Percentiles rank a stretch among this genome's conserved stretches.
phyloP scores from a whole-genome alignment of 768 basidiomycete species.

The Cystoderma amianthinum region DNA sequence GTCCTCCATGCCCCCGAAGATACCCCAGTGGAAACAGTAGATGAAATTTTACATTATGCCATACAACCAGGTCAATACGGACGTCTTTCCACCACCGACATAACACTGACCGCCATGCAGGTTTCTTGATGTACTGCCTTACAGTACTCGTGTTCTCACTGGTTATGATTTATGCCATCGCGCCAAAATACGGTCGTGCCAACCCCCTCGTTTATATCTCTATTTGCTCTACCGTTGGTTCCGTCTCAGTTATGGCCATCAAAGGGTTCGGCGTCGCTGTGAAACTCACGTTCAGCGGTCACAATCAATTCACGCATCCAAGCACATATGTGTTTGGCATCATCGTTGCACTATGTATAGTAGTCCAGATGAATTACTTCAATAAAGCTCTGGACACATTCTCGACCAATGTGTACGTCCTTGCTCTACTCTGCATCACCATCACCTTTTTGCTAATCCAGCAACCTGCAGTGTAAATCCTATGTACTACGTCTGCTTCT shows the following conservation, averaged over 20 bases:
- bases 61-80: constrained; percentile 71
- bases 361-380: constrained; percentile 94
- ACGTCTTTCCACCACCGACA: neutral
- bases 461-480: constrained; percentile 76
- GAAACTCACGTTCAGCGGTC: constrained; percentile 87
- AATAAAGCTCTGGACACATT: constrained; percentile 97
- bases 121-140: constrained; percentile 87
- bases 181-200: constrained; percentile 78
- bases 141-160: constrained; percentile 76
- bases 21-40: constrained; percentile 87
- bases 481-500: constrained; percentile 97
- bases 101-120: constrained; percentile 28
- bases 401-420: constrained; percentile 90
- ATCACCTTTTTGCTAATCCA: neutral
- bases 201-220: constrained; percentile 92
- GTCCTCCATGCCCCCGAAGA: constrained; percentile 96
- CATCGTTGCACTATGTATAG: constrained; percentile 75
- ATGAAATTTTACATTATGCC: constrained; percentile 90
- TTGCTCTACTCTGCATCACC: neutral
- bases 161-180: constrained; percentile 82
- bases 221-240: constrained; percentile 94
- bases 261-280: constrained; percentile 97
- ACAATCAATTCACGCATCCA: constrained; percentile 91
- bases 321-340: constrained; percentile 96
- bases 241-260: constrained; percentile 97